phyloP scores from a whole-genome alignment of 2,329 filamentous ascomycete genomes.

The Colletotrichum sublineola region DNA sequence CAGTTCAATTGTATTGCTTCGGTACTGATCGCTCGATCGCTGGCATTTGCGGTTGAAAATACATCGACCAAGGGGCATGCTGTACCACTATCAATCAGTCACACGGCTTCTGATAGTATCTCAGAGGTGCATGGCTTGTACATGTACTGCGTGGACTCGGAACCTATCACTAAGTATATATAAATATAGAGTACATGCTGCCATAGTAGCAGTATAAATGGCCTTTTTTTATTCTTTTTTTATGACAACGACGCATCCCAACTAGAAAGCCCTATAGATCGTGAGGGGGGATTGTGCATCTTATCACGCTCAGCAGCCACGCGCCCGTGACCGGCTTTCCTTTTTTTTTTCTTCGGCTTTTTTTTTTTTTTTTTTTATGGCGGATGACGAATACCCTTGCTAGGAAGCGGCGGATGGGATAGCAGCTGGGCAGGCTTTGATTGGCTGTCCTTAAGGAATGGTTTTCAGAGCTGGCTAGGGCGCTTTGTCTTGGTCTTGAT shows the following conservation, averaged over 20 bases:
- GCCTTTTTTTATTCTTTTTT: no score
- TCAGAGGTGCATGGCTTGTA: not conserved
- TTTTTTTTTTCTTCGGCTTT: constrained; percentile 32
- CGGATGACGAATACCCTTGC: constrained; percentile 7
- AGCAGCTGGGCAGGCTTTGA: constrained; percentile 22
- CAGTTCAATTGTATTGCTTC: not conserved
- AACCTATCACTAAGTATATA: no score
- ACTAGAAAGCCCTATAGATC: not conserved
- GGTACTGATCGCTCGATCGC: constrained; percentile 30
- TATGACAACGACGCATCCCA: not conserved
- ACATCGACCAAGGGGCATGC: not conserved
- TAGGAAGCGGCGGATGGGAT: constrained; percentile 32
- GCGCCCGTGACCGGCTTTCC: constrained; percentile 9
- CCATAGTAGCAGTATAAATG: not conserved
- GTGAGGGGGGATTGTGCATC: not conserved
- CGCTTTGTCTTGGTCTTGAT: constrained; percentile 22
- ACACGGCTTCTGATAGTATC: not conserved
- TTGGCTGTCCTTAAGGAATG: constrained; percentile 6
- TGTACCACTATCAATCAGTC: not conserved
- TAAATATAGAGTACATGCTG: not conserved
- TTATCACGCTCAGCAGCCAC: constrained; percentile 15
- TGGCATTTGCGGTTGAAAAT: constrained; percentile 8
- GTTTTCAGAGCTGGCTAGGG: constrained; percentile 22
- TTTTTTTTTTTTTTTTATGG: not conserved
- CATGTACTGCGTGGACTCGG: not conserved